These are phyloP conservation scores for Jamesozyma spencerorum DNA, from an alignment of 805 yeast species.

Conservation along the genomic window DNA sequence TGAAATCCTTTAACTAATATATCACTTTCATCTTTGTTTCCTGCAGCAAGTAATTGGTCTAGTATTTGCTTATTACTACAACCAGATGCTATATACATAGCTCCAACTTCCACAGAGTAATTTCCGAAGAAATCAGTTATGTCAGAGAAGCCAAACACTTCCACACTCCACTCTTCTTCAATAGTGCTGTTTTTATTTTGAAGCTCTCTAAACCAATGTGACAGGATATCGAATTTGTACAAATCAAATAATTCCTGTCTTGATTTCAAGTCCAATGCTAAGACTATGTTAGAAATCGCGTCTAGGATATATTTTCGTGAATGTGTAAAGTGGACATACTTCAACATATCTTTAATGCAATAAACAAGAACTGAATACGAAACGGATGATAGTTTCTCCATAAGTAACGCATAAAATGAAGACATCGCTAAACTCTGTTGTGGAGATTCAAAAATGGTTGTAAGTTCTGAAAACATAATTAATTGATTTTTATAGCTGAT, in stretches of 20 bases:
- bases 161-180: constrained; percentile 11
- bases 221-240: constrained; percentile 18
- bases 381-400: constrained; percentile 12
- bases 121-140: constrained; percentile 8
- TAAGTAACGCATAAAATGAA: constrained; percentile 17
- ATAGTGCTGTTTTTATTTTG: not conserved
- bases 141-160: constrained; percentile 15
- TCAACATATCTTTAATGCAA: constrained; percentile 12
- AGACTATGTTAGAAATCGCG: constrained; percentile 7
- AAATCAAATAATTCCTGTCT: constrained; percentile 14
- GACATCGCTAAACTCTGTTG: constrained; percentile 22
- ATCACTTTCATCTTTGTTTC: constrained; percentile 6
- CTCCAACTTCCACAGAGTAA: constrained; percentile 15
- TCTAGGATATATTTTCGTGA: constrained; percentile 14
- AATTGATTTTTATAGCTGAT: constrained; percentile 22
- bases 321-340: constrained; percentile 8
- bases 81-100: constrained; percentile 14
- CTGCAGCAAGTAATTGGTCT: constrained; percentile 4
- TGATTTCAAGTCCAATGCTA: constrained; percentile 1
- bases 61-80: constrained; percentile 5
- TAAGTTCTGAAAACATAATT: constrained; percentile 24
- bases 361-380: constrained; percentile 18
- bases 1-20: constrained; percentile 12
- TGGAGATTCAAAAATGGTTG: constrained; percentile 15
- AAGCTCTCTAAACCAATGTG: constrained; percentile 11